Evolutionary conservation across 148 eudicot genomes (phyloP), one percentile per base, ranked within the genome.

Genomic region (Spergularia bocconei): DNA sequence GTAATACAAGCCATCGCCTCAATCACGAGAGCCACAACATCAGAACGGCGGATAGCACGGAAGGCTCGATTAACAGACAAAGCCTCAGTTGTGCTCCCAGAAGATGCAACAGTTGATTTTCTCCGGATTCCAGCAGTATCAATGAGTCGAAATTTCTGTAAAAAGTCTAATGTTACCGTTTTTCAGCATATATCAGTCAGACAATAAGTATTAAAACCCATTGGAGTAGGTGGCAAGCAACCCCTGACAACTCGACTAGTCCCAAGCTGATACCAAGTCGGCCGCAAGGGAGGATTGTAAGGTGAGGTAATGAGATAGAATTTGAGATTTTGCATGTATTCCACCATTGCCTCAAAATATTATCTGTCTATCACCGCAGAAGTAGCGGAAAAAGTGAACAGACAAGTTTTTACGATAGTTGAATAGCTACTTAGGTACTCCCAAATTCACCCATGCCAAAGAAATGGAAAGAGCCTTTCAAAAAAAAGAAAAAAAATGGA

Each of bases 1-100:
- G 99, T 96, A 29, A 96, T 87, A 77, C 99, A 96, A 65, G 98
- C 99, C 98, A 96, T 81, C 54, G 99, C 99, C 81, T 92, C 99
- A 67, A 92, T 89, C 33, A 96, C 94, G 21, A 96, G 89, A 70
- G 98, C 99, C 62, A 92, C 99, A 76, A 96, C 93, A 89, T 96
- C 99, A 78, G 98, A 92, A 72, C 93, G 97, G 14, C 98, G 98
- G 79, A 96, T 75, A 19, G 99, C 99, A 84, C 93, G 91, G 77
- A 96, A 88, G 69, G 99, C 99, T 76, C 97, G 90, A 75, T 96
- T 96, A 13, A 96, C 97, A 64, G 99, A 92, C 75, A 96, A 82
- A 17, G 90, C 97, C 82, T 96, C 99, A n/a, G 99, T 91, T 38
- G 88, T 92, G 87, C 98, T 96, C 69, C 99, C 98, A 11, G 93